Base-by-base conservation (phyloP, 2,329 filamentous ascomycete genomes). In the Diaporthe sp. region DNA sequence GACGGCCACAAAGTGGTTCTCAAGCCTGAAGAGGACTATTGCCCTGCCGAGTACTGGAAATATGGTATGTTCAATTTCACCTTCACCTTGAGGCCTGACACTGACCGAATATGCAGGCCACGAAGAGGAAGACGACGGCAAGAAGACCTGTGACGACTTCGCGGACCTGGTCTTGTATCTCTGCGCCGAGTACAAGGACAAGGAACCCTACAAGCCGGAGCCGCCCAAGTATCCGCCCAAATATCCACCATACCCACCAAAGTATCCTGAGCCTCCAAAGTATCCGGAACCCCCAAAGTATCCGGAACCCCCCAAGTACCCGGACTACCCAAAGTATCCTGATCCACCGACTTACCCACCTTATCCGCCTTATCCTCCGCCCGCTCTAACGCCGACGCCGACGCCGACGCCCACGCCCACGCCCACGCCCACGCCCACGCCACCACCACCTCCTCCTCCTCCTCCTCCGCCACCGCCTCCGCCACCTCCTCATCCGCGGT, bases 71-170 rank as follows among this genome's bases (percentile, higher is more conserved):
- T 4, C 13, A 19, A 37, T n/a, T 4, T 1, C 0, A n/a, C 15
- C 42, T 39, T 37, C 34, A 13, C 28, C 13, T 34, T 4, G 37
- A 17, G 37, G 15, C 44, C 2, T 28, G 2, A 17, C 34, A 53
- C 62, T 74, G 25, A 74, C 61, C 9, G 13, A 9, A n/a, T 5
- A 28, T 42, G 2, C 39, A 76, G 71, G 72, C 12, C 71, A 49
- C 28, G 71, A n/a, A 4, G n/a, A 8, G 2, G 62, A 74, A 2
- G 72, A 58, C 55, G 60, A 51, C 39, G 71, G 58, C 55, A 74
- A 71, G 67, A 76, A 76, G n/a, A 62, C 60, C 9, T 75, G 74
- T 62, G 60, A 68, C 15, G 53, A 49, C 22, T 55, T 68, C 25
- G 34, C 37, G 7, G 74, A 75, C 46, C 37, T 75, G 53, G 42